Evolutionary conservation across 306 rosid genomes (phyloP).

Genomic region (Vicia villosa): DNA sequence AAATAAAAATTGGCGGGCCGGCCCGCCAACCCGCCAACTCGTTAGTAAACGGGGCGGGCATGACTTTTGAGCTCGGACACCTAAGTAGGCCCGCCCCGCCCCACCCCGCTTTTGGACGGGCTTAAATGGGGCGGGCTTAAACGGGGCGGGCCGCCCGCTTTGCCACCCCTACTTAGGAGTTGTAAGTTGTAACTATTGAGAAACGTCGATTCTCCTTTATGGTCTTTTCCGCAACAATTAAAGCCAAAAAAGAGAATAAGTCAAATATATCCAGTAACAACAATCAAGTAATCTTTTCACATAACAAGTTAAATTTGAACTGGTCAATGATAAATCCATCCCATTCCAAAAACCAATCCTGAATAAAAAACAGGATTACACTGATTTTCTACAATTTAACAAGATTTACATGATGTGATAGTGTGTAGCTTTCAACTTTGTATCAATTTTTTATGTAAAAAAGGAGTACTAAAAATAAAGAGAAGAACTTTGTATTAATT

Average conservation of each 20-base stretch:
- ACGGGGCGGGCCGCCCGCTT: no score
- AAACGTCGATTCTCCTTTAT: conserved; percentile 4
- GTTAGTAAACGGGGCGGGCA: no score
- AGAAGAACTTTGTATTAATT: conserved; percentile 22
- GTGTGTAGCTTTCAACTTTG: not conserved
- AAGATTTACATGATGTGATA: not conserved
- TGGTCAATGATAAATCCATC: not conserved
- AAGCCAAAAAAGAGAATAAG: conserved; percentile 29
- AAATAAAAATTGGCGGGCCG: no score
- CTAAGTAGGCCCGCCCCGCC: no score
- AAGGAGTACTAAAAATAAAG: not conserved
- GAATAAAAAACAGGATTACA: not conserved
- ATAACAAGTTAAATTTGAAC: not conserved
- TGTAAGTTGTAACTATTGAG: not conserved
- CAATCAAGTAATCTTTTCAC: not conserved
- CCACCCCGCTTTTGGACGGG: no score
- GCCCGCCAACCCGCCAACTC: no score
- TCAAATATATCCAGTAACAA: not conserved
- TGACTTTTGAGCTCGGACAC: no score
- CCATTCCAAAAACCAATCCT: not conserved
- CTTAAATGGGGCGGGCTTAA: no score
- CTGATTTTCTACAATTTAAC: not conserved
- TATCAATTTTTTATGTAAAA: not conserved
- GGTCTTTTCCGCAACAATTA: not conserved
- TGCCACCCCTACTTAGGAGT: no score